A percentile compares a stretch with the other conserved stretches of the same genome.
Evolutionary conservation across 192 early-diverging fungal genomes (phyloP).

Genomic region (Coemansia sp.): DNA sequence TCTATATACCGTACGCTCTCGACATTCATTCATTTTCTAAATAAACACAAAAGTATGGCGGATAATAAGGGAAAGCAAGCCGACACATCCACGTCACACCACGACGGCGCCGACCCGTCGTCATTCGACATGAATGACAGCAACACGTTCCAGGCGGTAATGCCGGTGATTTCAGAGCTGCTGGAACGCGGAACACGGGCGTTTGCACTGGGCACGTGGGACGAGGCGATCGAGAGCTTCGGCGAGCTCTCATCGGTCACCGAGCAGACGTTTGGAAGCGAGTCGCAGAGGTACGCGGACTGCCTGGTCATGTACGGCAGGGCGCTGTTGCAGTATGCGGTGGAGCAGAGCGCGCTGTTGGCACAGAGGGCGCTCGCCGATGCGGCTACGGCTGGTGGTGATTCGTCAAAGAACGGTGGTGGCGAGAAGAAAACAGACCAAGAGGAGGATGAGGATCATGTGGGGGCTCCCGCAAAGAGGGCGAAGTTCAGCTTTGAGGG

Average conservation of each 20-base stretch:
- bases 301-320: conserved; percentile 73
- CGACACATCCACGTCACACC: conserved; percentile 16
- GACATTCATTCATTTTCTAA: no score
- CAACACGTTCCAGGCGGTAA: conserved; percentile 18
- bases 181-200: conserved; percentile 68
- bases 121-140: conserved; percentile 16
- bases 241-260: conserved; percentile 69
- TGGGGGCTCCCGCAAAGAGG: conserved; percentile 10
- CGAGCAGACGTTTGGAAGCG: conserved; percentile 62
- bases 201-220: conserved; percentile 65
- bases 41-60: conserved; percentile 12
- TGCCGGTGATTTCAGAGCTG: conserved; percentile 55
- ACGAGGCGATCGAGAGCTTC: conserved; percentile 63
- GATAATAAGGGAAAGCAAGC: conserved; percentile 43
- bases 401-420: neutral
- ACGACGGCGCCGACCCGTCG: no score
- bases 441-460: no score
- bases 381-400: conserved; percentile 38
- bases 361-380: conserved; percentile 60
- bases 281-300: conserved; percentile 68
- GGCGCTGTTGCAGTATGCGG: conserved; percentile 71
- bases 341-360: conserved; percentile 73
- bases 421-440: no score
- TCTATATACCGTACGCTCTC: no score
- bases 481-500: conserved; percentile 70